phyloP scores from a whole-genome alignment of 2,329 filamentous ascomycete species.

The Beauveria pseudobassiana region DNA sequence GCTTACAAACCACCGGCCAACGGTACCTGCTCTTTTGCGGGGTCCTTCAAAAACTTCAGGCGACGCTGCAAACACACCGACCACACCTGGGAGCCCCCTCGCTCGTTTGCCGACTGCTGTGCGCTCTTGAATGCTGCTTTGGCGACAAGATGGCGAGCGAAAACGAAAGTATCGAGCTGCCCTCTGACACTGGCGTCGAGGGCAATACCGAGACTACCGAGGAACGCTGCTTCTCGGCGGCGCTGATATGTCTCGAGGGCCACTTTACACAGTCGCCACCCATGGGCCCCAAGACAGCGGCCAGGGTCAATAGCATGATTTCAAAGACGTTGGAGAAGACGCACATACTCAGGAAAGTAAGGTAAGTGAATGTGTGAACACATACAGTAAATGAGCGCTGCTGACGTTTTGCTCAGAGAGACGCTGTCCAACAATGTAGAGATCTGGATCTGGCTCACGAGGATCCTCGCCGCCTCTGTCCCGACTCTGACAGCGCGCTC shows the following conservation, averaged over 20 bases:
- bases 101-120: neutral
- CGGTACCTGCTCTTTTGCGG: constrained; percentile 12
- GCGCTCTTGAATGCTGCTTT: neutral
- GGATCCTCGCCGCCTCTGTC: constrained; percentile 54
- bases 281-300: constrained; percentile 49
- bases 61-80: constrained; percentile 1
- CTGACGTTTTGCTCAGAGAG: constrained; percentile 36
- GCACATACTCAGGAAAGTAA: constrained; percentile 51
- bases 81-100: neutral
- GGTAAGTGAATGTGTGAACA: constrained; percentile 30
- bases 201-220: constrained; percentile 44
- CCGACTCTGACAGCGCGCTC: constrained; percentile 53
- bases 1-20: constrained; percentile 6
- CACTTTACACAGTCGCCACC: constrained; percentile 50
- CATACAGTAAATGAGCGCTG: no score
- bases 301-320: constrained; percentile 49
- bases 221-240: constrained; percentile 54
- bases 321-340: constrained; percentile 57
- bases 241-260: constrained; percentile 53
- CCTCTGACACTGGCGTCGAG: constrained; percentile 15
- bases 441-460: constrained; percentile 58
- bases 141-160: neutral
- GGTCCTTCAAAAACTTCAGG: constrained; percentile 12
- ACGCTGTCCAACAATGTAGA: constrained; percentile 54
- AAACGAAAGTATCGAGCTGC: constrained; percentile 7